These are phyloP conservation scores for Iris pallida DNA, from an alignment of 116 monocot genomes.

Conservation along the genomic window DNA sequence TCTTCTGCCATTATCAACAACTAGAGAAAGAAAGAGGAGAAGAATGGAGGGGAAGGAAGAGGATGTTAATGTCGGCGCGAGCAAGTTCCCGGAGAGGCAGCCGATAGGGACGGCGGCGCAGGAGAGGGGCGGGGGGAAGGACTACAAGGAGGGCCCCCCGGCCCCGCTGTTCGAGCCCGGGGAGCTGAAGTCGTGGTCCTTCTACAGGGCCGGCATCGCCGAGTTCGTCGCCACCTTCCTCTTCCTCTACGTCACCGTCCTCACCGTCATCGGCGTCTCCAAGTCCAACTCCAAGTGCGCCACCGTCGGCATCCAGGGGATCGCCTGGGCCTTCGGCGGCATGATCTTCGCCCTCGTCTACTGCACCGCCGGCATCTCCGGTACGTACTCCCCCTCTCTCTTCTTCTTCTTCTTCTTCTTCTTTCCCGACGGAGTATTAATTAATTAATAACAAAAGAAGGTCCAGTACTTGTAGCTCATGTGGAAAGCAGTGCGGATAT, in stretches of 20 bases:
- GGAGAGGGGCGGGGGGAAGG: conserved; percentile 12
- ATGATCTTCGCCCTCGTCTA: conserved; percentile 77
- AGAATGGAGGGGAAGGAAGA: conserved; percentile 62
- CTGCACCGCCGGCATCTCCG: conserved; percentile 65
- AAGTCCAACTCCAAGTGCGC: conserved; percentile 38
- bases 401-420: too few relatives aligned
- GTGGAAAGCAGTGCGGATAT: too few relatives aligned
- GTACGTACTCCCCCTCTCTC: too few relatives aligned
- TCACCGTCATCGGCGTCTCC: conserved; percentile 59
- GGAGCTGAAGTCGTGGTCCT: conserved; percentile 65
- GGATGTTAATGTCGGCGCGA: conserved; percentile 50
- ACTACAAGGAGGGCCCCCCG: conserved; percentile 62
- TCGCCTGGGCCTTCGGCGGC: conserved; percentile 75
- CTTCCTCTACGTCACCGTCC: conserved; percentile 59
- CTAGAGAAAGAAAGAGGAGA: neutral
- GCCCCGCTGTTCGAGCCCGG: conserved; percentile 58
- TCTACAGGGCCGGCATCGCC: conserved; percentile 64
- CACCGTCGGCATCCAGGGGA: conserved; percentile 62
- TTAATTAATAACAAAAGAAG: too few relatives aligned
- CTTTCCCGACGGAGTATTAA: too few relatives aligned
- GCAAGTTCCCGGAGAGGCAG: conserved; percentile 58
- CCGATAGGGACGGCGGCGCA: conserved; percentile 44
- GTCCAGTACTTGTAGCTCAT: too few relatives aligned
- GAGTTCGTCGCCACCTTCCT: conserved; percentile 73
- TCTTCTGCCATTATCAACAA: too few relatives aligned